Conservation (phyloP, 2,329 filamentous ascomycete genomes). For the Trichoderma cornu-damae region DNA sequence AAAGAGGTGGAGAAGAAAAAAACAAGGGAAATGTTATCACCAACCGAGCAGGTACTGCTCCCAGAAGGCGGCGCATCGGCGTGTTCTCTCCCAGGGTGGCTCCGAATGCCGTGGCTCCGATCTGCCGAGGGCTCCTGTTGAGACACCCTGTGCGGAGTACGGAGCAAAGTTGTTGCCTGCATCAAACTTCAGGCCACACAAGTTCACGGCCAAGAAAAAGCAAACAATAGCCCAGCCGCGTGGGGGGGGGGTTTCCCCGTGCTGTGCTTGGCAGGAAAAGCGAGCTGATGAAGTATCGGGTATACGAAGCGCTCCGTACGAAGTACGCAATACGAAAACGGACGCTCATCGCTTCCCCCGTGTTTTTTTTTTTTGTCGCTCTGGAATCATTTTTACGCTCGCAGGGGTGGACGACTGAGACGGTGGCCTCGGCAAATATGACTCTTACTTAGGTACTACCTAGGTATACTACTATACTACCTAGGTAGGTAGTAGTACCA, state of each 20-base stretch:
- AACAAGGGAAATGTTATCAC: too few species aligned
- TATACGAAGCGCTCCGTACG: not conserved
- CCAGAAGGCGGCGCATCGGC: too few species aligned
- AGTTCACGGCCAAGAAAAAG: not conserved
- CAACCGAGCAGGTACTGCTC: too few species aligned
- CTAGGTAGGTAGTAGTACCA: not conserved
- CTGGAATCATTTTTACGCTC: not conserved
- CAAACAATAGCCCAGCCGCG: not conserved
- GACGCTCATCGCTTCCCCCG: not conserved
- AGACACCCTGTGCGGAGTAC: too few species aligned
- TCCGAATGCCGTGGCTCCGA: not conserved
- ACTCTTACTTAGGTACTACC: constrained; percentile 5
- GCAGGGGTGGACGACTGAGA: not conserved
- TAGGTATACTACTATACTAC: not conserved
- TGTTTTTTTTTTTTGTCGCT: not conserved
- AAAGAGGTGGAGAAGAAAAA: too few species aligned
- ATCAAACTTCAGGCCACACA: not conserved
- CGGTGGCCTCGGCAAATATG: constrained; percentile 9
- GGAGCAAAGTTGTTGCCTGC: too few species aligned
- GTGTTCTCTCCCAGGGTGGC: not conserved
- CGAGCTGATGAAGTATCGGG: not conserved
- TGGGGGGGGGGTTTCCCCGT: not conserved
- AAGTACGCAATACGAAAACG: not conserved
- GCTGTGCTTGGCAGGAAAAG: not conserved
- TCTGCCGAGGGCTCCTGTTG: too few species aligned